phyloP scores from a whole-genome alignment of 345 rosid species.

The Mangifera indica region DNA sequence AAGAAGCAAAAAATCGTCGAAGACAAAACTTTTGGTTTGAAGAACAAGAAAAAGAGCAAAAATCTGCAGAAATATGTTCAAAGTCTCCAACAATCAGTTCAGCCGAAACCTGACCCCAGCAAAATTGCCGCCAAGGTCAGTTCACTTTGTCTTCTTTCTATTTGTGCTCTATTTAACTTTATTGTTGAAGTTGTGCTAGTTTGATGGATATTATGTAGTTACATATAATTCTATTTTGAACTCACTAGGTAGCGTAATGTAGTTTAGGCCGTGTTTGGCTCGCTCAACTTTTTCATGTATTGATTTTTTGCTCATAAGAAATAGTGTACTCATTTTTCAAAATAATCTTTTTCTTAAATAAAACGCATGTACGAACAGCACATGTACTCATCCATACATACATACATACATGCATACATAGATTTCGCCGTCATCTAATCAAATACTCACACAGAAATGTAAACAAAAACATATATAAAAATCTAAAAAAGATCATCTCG shows the following conservation, averaged over 20 bases:
- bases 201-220: not conserved
- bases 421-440: not conserved
- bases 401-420: not conserved
- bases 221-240: too few species aligned
- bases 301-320: too few species aligned
- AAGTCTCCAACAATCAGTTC: slow-evolving; percentile 70
- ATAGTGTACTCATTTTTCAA: too few species aligned
- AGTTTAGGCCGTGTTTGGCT: not conserved
- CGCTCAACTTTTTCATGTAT: too few species aligned
- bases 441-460: not conserved
- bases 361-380: not conserved
- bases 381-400: not conserved
- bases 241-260: not conserved
- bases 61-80: slow-evolving; percentile 94
- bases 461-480: not conserved
- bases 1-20: slow-evolving; percentile 93
- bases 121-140: slow-evolving; percentile 77
- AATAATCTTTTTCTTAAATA: too few species aligned
- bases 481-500: not conserved
- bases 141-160: too few species aligned
- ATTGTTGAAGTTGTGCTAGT: not conserved
- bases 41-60: slow-evolving; percentile 94
- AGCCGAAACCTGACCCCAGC: slow-evolving; percentile 67
- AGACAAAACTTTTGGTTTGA: slow-evolving; percentile 92
- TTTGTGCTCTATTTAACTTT: too few species aligned